Evolutionary conservation across 345 rosid genomes (phyloP).

Genomic region (Hypericum androsaemum): DNA sequence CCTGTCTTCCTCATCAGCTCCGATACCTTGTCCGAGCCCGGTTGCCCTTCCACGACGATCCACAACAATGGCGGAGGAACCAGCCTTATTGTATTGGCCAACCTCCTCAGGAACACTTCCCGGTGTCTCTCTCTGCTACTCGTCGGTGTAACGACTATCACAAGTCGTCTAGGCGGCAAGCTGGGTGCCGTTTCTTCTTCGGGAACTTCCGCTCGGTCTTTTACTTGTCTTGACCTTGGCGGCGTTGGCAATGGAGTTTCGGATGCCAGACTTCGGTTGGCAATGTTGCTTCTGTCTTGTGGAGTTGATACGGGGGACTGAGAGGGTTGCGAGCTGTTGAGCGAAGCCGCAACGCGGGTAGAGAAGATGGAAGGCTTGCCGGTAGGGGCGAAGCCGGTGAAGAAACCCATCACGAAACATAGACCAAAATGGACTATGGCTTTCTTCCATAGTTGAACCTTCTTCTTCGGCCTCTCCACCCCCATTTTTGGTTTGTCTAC

Average conservation of each 20-base stretch:
- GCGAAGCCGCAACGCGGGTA: not conserved
- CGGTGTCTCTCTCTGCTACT: conserved; percentile 25
- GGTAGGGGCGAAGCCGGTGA: conserved; percentile 82
- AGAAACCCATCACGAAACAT: conserved; percentile 84
- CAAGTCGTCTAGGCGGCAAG: conserved; percentile 30
- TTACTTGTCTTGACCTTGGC: conserved; percentile 4
- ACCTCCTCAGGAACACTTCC: conserved; percentile 49
- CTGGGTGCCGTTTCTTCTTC: conserved; percentile 4
- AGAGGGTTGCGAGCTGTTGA: conserved; percentile 12
- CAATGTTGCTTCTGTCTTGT: conserved; percentile 5
- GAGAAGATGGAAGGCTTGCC: conserved; percentile 40
- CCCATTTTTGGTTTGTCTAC: conserved; percentile 24
- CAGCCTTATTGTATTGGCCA: conserved; percentile 52
- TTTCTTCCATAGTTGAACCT: conserved; percentile 70
- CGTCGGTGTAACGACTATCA: conserved; percentile 59
- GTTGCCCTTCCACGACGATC: conserved; percentile 60
- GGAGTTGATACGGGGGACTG: conserved; percentile 19
- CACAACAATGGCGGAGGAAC: conserved; percentile 68
- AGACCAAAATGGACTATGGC: conserved; percentile 66
- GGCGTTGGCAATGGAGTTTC: conserved; percentile 25
- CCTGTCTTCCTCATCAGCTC: conserved; percentile 60
- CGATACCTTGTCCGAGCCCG: conserved; percentile 32
- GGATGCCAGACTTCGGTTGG: conserved; percentile 21
- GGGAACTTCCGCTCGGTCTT: not conserved
- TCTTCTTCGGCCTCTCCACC: conserved; percentile 74